phyloP scores from a whole-genome alignment of 116 monocot genomes.

The Zostera marina region DNA sequence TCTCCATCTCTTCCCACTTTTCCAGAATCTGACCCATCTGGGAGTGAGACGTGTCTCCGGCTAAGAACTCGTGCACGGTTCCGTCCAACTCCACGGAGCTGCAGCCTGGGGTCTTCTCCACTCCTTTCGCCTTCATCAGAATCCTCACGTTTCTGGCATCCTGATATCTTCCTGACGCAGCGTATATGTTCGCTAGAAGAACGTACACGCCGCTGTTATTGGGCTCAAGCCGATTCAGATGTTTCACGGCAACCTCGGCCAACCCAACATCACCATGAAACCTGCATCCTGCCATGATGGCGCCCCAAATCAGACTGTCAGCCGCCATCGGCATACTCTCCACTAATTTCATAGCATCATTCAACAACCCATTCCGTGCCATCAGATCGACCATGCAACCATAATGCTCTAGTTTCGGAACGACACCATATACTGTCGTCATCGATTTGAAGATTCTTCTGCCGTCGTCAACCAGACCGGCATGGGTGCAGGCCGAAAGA shows the following conservation, averaged over 20 bases:
- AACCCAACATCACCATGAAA: constrained; percentile 14
- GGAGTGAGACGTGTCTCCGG: constrained; percentile 16
- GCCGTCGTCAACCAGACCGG: constrained; percentile 17
- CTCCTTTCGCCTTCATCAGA: constrained; percentile 13
- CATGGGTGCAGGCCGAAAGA: constrained; percentile 20
- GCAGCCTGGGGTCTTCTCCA: constrained; percentile 27
- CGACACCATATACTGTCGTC: constrained; percentile 6
- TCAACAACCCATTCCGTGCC: constrained; percentile 13
- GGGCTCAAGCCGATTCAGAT: constrained; percentile 14
- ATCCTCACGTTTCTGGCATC: constrained; percentile 14
- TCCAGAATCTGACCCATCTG: constrained; percentile 7
- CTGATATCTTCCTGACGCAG: constrained; percentile 13
- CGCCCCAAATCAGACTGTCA: constrained; percentile 23
- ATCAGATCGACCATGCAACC: constrained; percentile 23
- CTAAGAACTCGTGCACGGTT: constrained; percentile 17
- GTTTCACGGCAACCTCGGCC: constrained; percentile 18
- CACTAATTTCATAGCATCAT: constrained; percentile 13
- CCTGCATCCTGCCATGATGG: constrained; percentile 21
- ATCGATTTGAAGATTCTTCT: constrained; percentile 15
- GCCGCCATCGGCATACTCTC: constrained; percentile 16
- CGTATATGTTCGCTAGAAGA: constrained; percentile 20
- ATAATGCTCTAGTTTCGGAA: constrained; percentile 24
- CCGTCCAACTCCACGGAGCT: constrained; percentile 17
- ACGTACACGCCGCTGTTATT: constrained; percentile 16
- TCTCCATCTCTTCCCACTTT: constrained; percentile 18